Conservation (phyloP, 352 stramenopile species). For the Globisporangium ultimum region DNA sequence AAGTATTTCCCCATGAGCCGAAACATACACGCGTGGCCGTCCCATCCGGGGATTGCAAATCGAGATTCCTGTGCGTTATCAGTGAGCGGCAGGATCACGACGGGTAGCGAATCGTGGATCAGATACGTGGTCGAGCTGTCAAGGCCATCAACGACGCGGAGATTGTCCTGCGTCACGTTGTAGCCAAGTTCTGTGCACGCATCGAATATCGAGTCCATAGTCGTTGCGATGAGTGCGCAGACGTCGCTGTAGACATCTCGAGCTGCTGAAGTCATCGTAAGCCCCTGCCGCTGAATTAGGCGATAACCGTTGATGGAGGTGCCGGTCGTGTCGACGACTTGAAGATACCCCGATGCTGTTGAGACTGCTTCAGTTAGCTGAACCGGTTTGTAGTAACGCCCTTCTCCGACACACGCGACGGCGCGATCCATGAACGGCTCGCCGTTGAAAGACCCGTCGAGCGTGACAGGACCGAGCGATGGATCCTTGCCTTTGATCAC, state of each 20-base stretch:
- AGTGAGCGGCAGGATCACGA: constrained; percentile 36
- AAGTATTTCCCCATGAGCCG: constrained; percentile 19
- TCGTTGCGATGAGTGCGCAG: constrained; percentile 17
- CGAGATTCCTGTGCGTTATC: constrained; percentile 18
- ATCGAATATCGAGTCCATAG: constrained; percentile 16
- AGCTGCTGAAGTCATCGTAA: background rate
- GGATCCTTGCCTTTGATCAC: constrained; percentile 10
- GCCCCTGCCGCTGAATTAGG: background rate
- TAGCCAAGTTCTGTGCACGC: constrained; percentile 21
- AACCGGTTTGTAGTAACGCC: no score
- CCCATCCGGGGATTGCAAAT: constrained; percentile 18
- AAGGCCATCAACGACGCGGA: constrained; percentile 19
- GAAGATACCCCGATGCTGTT: no score
- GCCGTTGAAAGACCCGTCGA: no score
- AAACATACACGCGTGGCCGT: constrained; percentile 27
- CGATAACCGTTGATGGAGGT: constrained; percentile 3
- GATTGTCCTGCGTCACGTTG: constrained; percentile 18
- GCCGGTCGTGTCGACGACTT: constrained; percentile 31
- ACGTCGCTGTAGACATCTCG: constrained; percentile 13
- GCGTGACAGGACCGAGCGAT: background rate
- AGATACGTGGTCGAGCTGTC: constrained; percentile 3
- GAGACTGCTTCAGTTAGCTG: no score
- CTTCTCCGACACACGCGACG: no score
- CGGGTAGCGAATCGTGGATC: constrained; percentile 20
- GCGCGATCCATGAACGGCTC: no score